Evolutionary conservation across 768 basidiomycete genomes (phyloP).

Genomic region (Hygrocybe coccinea): DNA sequence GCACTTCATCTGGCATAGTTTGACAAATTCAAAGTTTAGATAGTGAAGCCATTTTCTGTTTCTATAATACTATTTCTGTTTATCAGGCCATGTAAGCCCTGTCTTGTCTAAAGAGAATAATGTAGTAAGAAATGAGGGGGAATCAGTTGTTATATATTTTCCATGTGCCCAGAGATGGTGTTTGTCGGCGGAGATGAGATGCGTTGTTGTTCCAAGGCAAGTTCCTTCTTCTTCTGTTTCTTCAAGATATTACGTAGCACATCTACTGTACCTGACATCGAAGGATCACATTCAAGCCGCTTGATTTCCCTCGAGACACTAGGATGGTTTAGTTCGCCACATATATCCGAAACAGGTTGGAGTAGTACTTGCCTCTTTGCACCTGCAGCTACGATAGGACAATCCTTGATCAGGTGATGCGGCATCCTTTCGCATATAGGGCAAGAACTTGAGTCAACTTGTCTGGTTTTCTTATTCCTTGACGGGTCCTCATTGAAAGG

Average conservation of each 20-base stretch:
- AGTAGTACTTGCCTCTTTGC: conserved; percentile 44
- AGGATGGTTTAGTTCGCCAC: neutral
- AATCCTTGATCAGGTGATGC: conserved; percentile 48
- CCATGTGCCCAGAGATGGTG: too few species aligned
- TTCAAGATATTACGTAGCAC: conserved; percentile 27
- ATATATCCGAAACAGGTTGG: neutral
- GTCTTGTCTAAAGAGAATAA: too few species aligned
- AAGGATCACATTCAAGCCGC: conserved; percentile 40
- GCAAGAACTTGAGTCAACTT: conserved; percentile 40
- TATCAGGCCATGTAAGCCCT: too few species aligned
- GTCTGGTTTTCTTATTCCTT: conserved; percentile 27
- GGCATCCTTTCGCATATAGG: conserved; percentile 43
- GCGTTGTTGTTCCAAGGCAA: neutral
- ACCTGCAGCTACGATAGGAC: conserved; percentile 51
- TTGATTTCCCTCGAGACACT: conserved; percentile 43
- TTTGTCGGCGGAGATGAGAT: neutral
- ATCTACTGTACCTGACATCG: conserved; percentile 30
- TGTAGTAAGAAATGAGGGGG: too few species aligned
- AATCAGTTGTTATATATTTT: too few species aligned
- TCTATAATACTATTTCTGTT: too few species aligned
- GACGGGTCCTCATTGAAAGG: conserved; percentile 20
- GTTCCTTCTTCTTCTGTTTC: conserved; percentile 7
- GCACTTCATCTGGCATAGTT: too few species aligned
- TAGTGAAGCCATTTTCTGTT: too few species aligned
- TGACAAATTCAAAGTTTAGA: too few species aligned